phyloP scores from a whole-genome alignment of 179 eudicot genomes.

The Pouteria campechiana region DNA sequence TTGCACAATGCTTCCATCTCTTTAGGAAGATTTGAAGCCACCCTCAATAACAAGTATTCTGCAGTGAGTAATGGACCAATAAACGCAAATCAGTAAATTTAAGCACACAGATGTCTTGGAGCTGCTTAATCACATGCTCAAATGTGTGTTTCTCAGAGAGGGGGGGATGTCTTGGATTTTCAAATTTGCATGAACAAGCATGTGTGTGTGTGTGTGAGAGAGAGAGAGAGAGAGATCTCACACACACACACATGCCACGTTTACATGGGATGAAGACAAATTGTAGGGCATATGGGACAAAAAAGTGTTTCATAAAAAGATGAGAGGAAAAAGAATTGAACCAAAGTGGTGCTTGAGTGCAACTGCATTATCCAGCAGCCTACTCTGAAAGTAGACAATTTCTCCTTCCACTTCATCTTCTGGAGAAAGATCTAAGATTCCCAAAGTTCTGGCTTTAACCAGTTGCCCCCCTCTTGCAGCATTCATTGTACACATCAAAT shows the following conservation, averaged over 20 bases:
- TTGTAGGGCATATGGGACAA: too few species aligned
- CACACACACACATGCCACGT: too few species aligned
- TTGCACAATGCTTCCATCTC: slow-evolving; percentile 56
- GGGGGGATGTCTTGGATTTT: too few species aligned
- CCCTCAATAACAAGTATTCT: slow-evolving; percentile 68
- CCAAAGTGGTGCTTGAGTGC: slow-evolving; percentile 49
- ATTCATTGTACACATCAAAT: slow-evolving; percentile 9
- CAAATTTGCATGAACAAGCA: too few species aligned
- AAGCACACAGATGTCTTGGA: too few species aligned
- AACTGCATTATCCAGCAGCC: slow-evolving; percentile 44
- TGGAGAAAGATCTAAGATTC: slow-evolving; percentile 40
- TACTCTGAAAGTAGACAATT: slow-evolving; percentile 58
- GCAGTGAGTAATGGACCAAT: slow-evolving; percentile 15
- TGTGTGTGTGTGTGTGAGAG: too few species aligned
- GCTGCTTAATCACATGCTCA: too few species aligned
- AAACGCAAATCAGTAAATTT: neutral
- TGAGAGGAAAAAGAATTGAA: slow-evolving; percentile 26
- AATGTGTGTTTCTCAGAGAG: too few species aligned
- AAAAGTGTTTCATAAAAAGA: too few species aligned
- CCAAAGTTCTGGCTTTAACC: slow-evolving; percentile 30
- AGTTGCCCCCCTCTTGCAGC: slow-evolving; percentile 26
- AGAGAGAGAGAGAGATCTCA: too few species aligned
- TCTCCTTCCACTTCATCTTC: slow-evolving; percentile 86
- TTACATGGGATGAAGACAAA: too few species aligned
- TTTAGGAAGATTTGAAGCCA: slow-evolving; percentile 49